These are phyloP conservation scores for Xerocomellus chrysenteron DNA, from an alignment of 768 basidiomycete genomes.

Conservation along the genomic window DNA sequence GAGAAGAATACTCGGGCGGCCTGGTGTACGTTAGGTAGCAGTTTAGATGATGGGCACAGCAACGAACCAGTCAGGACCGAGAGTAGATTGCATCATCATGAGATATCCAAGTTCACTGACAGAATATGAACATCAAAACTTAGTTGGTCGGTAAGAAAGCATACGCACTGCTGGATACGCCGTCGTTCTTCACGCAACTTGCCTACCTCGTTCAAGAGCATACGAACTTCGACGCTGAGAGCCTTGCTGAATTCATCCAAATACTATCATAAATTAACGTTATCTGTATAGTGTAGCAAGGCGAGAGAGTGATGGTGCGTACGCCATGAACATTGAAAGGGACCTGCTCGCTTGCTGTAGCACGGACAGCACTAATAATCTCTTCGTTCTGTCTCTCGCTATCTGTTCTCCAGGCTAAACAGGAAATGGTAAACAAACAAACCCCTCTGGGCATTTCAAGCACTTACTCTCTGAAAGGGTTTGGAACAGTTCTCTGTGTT, in stretches of 20 bases:
- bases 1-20: constrained; percentile 39
- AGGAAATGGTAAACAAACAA: neutral
- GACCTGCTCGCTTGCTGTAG: no score
- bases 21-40: constrained; percentile 16
- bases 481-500: constrained; percentile 52
- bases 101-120: constrained; percentile 71
- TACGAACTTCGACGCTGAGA: constrained; percentile 41
- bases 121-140: neutral
- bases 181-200: no score
- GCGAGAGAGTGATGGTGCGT: neutral
- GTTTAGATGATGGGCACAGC: neutral
- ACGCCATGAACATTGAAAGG: no score
- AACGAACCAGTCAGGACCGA: constrained; percentile 65
- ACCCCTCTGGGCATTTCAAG: neutral
- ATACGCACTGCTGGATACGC: no score
- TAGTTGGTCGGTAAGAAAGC: neutral
- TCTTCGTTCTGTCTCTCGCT: no score
- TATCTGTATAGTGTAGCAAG: neutral
- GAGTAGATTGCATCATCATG: constrained; percentile 62
- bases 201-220: no score
- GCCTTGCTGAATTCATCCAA: constrained; percentile 81
- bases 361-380: no score
- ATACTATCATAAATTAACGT: constrained; percentile 44
- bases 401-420: constrained; percentile 33
- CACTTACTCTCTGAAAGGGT: constrained; percentile 53